Base-by-base conservation (phyloP, 495 filamentous ascomycete species). In the Talaromyces nanjingensis region DNA sequence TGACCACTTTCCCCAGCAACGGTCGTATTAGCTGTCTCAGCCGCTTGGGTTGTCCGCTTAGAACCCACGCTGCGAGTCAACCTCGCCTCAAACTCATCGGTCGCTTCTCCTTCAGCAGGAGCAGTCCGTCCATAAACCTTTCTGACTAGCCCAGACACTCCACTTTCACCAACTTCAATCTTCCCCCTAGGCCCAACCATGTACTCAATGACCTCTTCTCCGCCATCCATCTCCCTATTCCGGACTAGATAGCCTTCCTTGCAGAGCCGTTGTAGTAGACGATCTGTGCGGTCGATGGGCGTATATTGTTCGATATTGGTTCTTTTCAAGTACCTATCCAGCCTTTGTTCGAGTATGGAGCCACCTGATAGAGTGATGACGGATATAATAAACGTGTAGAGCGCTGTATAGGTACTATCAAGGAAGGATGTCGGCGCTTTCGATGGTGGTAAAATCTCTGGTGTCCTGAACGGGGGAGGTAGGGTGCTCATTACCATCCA, bases 181-280 rank as follows among this genome's bases (percentile, higher is more conserved):
- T 91, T 97, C 14, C 92, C 94, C 37, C 94, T 81, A 33, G 91
- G 88, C 3, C 92, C 92, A 27, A 96, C 82, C 64, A 89, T 83
- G 77, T 87, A 96, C 59, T 89, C 90, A 9, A 91, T 81, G 4
- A 81, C 73, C 63, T 96, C 91, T 22, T 92, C 89, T n/a, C 87
- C 88, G 1, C 80, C 77, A 37, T 83, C 83, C 70, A 79, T 77
- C 60, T 92, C 89, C 56, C 84, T 81, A n/a, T 86, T 81, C 63
- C 84, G 89, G 27, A 90, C 78, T 1, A 98, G 74, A 69, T 98
- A 98, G 0, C 90, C 90, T 52, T 98, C 91, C 64, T 82, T 89
- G 54, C 86, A 78, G 75, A 98, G 88, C 52, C 86, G 83, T 64
- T 87, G 81, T 8, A 98, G 75, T 5, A 93, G 73, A 47, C 85